These are phyloP conservation scores for Lactarius hengduanensis DNA, from an alignment of 768 basidiomycete genomes.

Conservation along the genomic window DNA sequence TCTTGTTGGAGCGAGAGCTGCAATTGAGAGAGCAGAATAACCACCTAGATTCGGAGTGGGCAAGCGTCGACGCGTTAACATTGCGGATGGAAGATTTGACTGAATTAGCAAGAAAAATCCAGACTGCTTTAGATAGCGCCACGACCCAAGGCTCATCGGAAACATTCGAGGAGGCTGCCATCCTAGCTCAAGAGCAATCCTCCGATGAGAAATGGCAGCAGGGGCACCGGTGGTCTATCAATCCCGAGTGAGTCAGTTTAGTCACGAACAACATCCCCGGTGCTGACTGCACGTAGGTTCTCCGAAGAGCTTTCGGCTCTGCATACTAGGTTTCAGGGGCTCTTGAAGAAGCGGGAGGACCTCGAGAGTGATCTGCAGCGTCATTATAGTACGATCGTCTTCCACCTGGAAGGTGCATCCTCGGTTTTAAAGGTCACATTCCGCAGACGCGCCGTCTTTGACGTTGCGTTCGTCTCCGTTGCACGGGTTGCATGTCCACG, in stretches of 20 bases:
- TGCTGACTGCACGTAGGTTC: constrained; percentile 44
- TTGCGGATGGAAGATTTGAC: constrained; percentile 50
- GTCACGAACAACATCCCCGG: background rate
- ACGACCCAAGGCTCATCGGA: constrained; percentile 18
- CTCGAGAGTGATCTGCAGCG: constrained; percentile 55
- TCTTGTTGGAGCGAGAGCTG: constrained; percentile 56
- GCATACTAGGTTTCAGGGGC: constrained; percentile 46
- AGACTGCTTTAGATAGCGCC: constrained; percentile 38
- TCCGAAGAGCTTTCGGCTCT: constrained; percentile 52
- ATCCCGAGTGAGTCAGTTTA: constrained; percentile 51
- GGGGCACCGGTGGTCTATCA: constrained; percentile 55
- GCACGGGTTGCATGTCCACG: constrained; percentile 74
- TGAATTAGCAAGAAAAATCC: constrained; percentile 56
- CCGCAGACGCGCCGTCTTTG: constrained; percentile 65
- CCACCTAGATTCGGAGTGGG: constrained; percentile 48
- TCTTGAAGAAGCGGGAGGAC: constrained; percentile 47
- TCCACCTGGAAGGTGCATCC: constrained; percentile 1
- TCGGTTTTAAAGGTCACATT: background rate
- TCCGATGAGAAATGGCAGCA: constrained; percentile 34
- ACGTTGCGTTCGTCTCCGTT: constrained; percentile 66
- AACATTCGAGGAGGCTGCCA: constrained; percentile 30
- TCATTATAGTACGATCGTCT: constrained; percentile 47
- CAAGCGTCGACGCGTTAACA: constrained; percentile 52
- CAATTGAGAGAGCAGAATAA: constrained; percentile 39
- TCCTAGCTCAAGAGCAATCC: constrained; percentile 23